Percentiles rank a stretch among this genome's conserved stretches.
Evolutionary conservation across 306 rosid species (phyloP).

Genomic region (Senna tora): DNA sequence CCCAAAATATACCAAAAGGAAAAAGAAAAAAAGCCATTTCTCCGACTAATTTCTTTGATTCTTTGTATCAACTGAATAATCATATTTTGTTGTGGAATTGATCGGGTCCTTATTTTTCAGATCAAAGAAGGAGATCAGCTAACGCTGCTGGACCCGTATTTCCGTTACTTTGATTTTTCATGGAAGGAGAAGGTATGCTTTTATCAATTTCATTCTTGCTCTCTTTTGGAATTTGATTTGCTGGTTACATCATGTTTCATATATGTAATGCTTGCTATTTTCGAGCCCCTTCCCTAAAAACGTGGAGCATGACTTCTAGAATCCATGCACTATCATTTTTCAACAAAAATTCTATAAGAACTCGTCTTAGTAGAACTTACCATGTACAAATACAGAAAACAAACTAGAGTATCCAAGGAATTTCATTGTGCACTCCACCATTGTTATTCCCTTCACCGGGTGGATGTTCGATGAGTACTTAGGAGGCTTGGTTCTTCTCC

Average conservation of each 20-base stretch:
- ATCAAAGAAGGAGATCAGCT: constrained; percentile 94
- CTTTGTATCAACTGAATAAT: constrained; percentile 33
- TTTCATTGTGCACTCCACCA: too few species aligned
- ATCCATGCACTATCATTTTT: too few species aligned
- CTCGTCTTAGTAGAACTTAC: too few species aligned
- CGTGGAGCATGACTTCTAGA: too few species aligned
- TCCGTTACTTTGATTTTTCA: constrained; percentile 52
- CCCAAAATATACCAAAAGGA: neutral
- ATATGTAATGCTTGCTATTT: neutral
- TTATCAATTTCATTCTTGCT: constrained; percentile 24
- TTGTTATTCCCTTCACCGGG: too few species aligned
- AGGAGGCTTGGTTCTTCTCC: too few species aligned
- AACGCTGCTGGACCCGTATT: constrained; percentile 70
- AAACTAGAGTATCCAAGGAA: too few species aligned
- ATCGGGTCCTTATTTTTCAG: constrained; percentile 49
- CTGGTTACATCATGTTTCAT: neutral
- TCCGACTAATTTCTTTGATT: constrained; percentile 24
- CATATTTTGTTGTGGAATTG: constrained; percentile 24
- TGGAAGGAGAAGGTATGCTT: constrained; percentile 81
- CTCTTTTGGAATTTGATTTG: neutral
- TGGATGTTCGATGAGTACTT: too few species aligned
- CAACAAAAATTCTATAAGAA: too few species aligned
- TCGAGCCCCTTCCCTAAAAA: too few species aligned
- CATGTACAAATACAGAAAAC: too few species aligned
- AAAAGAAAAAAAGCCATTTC: neutral